Evolutionary conservation across 169 alveolate genomes (phyloP).

Genomic region (Cryptosporidium tyzzeri): DNA sequence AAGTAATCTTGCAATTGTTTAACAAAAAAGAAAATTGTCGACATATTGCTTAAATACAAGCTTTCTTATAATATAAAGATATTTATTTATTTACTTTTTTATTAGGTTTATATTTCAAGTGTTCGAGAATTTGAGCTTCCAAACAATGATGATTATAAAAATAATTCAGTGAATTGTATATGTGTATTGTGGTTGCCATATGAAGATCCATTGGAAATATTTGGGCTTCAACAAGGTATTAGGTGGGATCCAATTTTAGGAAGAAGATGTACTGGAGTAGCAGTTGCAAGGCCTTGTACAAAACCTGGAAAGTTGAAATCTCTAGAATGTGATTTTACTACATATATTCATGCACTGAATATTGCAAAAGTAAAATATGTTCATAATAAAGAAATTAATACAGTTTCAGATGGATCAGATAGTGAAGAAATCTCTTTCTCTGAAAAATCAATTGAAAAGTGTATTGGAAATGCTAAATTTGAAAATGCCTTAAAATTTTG

Average conservation of each 20-base stretch:
- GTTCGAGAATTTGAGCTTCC: slow-evolving; percentile 60
- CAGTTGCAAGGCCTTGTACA: slow-evolving; percentile 68
- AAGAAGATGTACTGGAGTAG: slow-evolving; percentile 73
- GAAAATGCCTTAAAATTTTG: slow-evolving; percentile 47
- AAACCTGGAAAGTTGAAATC: slow-evolving; percentile 51
- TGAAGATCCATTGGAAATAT: slow-evolving; percentile 66
- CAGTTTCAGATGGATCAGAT: background rate
- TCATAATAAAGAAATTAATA: slow-evolving; percentile 7
- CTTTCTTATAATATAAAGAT: background rate
- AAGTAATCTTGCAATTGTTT: background rate
- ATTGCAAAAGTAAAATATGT: slow-evolving; percentile 40
- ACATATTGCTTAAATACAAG: background rate
- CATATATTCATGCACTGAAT: slow-evolving; percentile 68
- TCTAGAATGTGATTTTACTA: slow-evolving; percentile 65
- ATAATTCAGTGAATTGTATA: slow-evolving; percentile 48
- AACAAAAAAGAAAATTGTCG: background rate
- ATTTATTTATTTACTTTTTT: background rate
- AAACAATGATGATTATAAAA: background rate
- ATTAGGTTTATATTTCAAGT: slow-evolving; percentile 64
- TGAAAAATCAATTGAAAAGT: background rate
- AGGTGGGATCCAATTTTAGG: slow-evolving; percentile 75
- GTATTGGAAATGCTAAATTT: background rate
- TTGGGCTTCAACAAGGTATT: slow-evolving; percentile 71
- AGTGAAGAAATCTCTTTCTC: background rate
- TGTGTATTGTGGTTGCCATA: slow-evolving; percentile 68